phyloP scores from a whole-genome alignment of 306 rosid species.

The Ziziphus jujuba region DNA sequence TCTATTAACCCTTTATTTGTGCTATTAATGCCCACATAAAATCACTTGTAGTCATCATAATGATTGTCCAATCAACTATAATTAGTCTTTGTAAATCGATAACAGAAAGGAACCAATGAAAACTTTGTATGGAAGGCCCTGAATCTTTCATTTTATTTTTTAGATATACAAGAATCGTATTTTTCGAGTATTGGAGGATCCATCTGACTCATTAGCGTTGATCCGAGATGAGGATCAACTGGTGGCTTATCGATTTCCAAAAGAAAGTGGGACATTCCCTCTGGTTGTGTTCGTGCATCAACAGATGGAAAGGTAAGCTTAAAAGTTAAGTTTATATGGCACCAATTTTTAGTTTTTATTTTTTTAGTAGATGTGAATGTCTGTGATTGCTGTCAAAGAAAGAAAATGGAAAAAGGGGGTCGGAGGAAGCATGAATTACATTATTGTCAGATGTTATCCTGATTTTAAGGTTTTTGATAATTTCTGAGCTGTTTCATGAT shows the following conservation, averaged over 20 bases:
- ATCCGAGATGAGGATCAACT: constrained; percentile 73
- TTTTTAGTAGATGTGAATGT: too few relatives aligned
- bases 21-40: background rate
- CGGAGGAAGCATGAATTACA: too few relatives aligned
- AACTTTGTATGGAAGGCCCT: background rate
- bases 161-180: constrained; percentile 56
- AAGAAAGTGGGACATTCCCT: constrained; percentile 36
- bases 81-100: background rate
- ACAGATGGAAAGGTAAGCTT: constrained; percentile 46
- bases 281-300: constrained; percentile 61
- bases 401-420: too few relatives aligned
- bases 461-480: too few relatives aligned
- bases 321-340: background rate
- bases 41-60: background rate
- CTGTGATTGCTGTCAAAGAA: too few relatives aligned
- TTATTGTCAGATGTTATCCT: too few relatives aligned
- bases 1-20: background rate
- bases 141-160: background rate
- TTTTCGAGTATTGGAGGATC: constrained; percentile 47
- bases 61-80: background rate
- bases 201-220: constrained; percentile 48
- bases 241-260: constrained; percentile 73
- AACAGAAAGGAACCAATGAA: constrained; percentile 6
- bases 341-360: background rate
- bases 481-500: background rate